Base-by-base conservation (phyloP, 169 alveolate genomes). In the Theileria sp. region DNA sequence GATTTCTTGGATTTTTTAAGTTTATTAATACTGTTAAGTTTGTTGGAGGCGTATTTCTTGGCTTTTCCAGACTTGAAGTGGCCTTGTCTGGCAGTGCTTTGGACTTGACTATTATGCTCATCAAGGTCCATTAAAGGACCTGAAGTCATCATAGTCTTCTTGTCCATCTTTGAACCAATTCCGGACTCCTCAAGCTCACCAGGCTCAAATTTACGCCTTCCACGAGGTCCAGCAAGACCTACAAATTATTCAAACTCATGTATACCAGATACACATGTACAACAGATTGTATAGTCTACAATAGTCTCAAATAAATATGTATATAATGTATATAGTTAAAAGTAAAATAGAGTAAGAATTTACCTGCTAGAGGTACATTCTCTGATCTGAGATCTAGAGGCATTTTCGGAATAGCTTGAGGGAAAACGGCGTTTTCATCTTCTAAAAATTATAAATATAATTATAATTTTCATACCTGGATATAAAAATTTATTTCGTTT, bases 351-450 rank as follows among this genome's bases (percentile, higher is more conserved):
- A 36, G 13, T 44, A 44, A n/a, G 58, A 28, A 79, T 70, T 9
- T 73, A 91, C 94, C 94, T 65, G 94, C 84, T 38, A 81, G 80
- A 44, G 94, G 94, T 51, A 91, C 86, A 6, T 88, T 92, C 64
- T 91, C 93, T n/a, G 94, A 91, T 30, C 94, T 77, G 30, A 91
- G 84, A 67, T 91, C 94, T 38, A 91, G 65, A 21, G 92, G 87
- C 70, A 87, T 92, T 74, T 91, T 86, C 23, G 90, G 92, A 38
- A 87, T 73, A 28, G 87, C 56, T 68, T 87, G 84, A 3, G 91
- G 88, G 38, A 72, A 60, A 62, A 51, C 86, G 5, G 89, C 86
- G 32, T 71, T 77, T 23, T 79, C 83, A 66, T 72, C 75, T 15
- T 87, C 89, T 87, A 74, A 21, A 4, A n/a, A 15, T 23, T 6